Percentiles rank a stretch among this genome's conserved stretches.
These are phyloP conservation scores for Leptomonas seymouri DNA, from an alignment of 208 protist genomes.

Conservation along the genomic window DNA sequence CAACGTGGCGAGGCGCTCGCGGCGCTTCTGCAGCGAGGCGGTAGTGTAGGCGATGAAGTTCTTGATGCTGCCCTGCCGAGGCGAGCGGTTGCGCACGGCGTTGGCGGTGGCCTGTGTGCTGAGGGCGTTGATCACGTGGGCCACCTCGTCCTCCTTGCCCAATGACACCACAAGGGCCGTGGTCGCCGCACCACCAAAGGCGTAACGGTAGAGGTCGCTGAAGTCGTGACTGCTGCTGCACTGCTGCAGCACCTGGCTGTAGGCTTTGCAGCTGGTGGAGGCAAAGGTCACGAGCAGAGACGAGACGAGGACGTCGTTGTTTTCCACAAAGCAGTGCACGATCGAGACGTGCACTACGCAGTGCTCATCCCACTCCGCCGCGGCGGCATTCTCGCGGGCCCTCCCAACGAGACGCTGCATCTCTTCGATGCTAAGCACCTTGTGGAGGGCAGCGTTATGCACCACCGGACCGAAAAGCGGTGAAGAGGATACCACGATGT, in stretches of 20 bases:
- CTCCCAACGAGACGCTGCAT: constrained; percentile 27
- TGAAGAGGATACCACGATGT: constrained; percentile 32
- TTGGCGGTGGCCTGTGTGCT: constrained; percentile 26
- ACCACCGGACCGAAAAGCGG: constrained; percentile 61
- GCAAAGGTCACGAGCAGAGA: constrained; percentile 44
- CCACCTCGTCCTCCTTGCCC: constrained; percentile 30
- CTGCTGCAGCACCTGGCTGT: constrained; percentile 34
- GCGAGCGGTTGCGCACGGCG: constrained; percentile 37
- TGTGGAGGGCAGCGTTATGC: constrained; percentile 35
- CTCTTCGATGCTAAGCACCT: constrained; percentile 11
- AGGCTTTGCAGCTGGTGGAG: constrained; percentile 20
- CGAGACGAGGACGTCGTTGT: constrained; percentile 37
- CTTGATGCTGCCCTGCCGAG: constrained; percentile 50
- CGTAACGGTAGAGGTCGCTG: constrained; percentile 50
- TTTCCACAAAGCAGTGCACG: constrained; percentile 39
- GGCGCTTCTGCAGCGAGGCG: constrained; percentile 31
- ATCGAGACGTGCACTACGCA: constrained; percentile 36
- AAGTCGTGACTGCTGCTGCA: constrained; percentile 10
- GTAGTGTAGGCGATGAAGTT: constrained; percentile 49
- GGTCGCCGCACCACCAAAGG: constrained; percentile 52
- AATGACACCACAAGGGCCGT: constrained; percentile 36
- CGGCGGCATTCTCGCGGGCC: constrained; percentile 26
- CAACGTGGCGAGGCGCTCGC: constrained; percentile 24
- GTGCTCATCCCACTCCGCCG: constrained; percentile 33
- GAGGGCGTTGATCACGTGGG: constrained; percentile 34